A percentile compares a stretch with the other conserved stretches of the same genome.
phyloP scores from a whole-genome alignment of 1,284 basidiomycete genomes.

The Cystobasidiaceae sp. region DNA sequence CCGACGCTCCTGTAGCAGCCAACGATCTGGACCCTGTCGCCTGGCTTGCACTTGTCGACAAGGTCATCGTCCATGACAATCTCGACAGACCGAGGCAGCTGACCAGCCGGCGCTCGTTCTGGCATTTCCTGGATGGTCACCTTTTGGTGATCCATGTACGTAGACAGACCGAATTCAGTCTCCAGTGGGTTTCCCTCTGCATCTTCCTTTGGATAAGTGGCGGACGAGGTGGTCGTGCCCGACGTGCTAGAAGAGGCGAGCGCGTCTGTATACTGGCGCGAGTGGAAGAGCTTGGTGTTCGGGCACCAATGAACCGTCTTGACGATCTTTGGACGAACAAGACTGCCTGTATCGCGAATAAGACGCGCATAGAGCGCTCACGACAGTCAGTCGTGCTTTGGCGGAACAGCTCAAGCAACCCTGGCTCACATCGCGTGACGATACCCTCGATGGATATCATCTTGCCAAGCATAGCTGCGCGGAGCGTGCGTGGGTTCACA shows the following conservation, averaged over 20 bases:
- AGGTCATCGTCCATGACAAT: conserved; percentile 95
- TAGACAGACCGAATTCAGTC: conserved; percentile 88
- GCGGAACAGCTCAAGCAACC: neutral
- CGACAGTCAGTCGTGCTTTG: too few relatives aligned
- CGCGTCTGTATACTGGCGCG: conserved; percentile 86
- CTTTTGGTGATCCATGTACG: conserved; percentile 93
- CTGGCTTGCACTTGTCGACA: conserved; percentile 95
- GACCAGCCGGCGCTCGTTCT: conserved; percentile 93
- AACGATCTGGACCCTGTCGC: conserved; percentile 94
- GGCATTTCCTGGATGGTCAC: conserved; percentile 99
- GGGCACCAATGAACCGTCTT: conserved; percentile 94
- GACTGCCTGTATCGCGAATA: conserved; percentile 55
- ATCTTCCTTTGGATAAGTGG: conserved; percentile 86
- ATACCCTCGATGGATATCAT: conserved; percentile 98
- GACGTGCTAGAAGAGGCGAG: conserved; percentile 70
- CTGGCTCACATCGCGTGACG: conserved; percentile 74
- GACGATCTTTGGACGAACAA: conserved; percentile 97
- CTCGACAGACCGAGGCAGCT: conserved; percentile 91
- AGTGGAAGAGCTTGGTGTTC: conserved; percentile 75
- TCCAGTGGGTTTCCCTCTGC: conserved; percentile 80
- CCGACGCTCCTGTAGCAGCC: conserved; percentile 92
- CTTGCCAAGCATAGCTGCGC: conserved; percentile 81
- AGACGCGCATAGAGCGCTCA: too few relatives aligned
- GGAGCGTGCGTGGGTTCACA: conserved; percentile 87
- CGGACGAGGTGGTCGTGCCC: conserved; percentile 72